A percentile compares a stretch with the other conserved stretches of the same genome.
Evolutionary conservation across 257 asterid genomes (phyloP).

Genomic region (Cinchona pubescens): DNA sequence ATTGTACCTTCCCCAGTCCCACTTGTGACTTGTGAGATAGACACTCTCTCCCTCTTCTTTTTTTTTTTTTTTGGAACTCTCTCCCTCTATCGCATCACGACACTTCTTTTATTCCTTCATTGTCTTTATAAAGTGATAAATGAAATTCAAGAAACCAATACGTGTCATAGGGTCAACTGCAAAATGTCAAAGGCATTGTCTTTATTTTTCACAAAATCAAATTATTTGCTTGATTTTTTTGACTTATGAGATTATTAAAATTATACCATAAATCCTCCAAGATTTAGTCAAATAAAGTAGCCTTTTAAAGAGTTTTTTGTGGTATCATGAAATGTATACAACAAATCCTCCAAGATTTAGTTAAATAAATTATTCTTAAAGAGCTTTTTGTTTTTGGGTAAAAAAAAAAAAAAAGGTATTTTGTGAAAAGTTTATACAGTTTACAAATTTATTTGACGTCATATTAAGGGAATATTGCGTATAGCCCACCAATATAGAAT

Average conservation of each 20-base stretch:
- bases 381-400: too few species aligned
- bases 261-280: not conserved
- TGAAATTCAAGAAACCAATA: not conserved
- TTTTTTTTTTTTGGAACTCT: too few species aligned
- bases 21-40: not conserved
- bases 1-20: not conserved
- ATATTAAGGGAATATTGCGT: too few species aligned
- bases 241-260: not conserved
- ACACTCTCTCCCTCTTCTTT: not conserved
- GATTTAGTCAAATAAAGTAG: not conserved
- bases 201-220: not conserved
- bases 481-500: too few species aligned
- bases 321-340: too few species aligned
- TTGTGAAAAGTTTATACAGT: too few species aligned
- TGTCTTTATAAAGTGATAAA: not conserved
- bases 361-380: too few species aligned
- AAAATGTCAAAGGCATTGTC: not conserved
- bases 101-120: not conserved
- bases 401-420: too few species aligned
- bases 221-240: not conserved
- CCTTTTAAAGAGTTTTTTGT: not conserved
- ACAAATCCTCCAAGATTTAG: too few species aligned
- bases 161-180: not conserved
- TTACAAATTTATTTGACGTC: too few species aligned
- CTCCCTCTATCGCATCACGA: too few species aligned